Conservation (phyloP, 2,329 filamentous ascomycete genomes). For the Arachnomyces sp. region DNA sequence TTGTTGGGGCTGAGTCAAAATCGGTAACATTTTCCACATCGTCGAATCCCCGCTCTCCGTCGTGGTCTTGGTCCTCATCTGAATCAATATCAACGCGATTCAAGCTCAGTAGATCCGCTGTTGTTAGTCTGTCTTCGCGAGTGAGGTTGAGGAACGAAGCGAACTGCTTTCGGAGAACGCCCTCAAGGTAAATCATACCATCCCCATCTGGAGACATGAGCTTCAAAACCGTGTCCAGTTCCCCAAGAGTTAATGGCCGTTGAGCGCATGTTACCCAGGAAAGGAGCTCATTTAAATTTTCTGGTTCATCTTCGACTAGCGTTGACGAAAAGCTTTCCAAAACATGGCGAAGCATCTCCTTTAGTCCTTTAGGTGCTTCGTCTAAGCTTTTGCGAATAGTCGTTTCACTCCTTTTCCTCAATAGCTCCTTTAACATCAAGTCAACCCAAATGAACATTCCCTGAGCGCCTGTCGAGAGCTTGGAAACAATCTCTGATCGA, state of each 20-base stretch:
- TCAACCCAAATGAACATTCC: slow-evolving; percentile 46
- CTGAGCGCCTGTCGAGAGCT: slow-evolving; percentile 37
- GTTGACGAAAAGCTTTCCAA: slow-evolving; percentile 30
- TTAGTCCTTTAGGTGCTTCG: slow-evolving; percentile 40
- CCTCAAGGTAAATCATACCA: slow-evolving; percentile 27
- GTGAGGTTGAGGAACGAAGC: slow-evolving; percentile 42
- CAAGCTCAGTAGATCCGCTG: slow-evolving; percentile 13
- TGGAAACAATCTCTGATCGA: slow-evolving; percentile 30
- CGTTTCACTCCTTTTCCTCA: slow-evolving; percentile 22
- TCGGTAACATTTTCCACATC: slow-evolving; percentile 9
- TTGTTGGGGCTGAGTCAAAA: slow-evolving; percentile 14
- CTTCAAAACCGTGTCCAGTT: slow-evolving; percentile 39
- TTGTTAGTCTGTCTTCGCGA: slow-evolving; percentile 33
- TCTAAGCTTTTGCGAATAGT: slow-evolving; percentile 38
- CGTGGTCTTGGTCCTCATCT: slow-evolving; percentile 9
- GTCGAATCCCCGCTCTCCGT: slow-evolving; percentile 5
- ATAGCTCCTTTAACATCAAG: slow-evolving; percentile 45
- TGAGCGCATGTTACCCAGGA: slow-evolving; percentile 42
- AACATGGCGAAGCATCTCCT: slow-evolving; percentile 37
- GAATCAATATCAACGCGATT: slow-evolving; percentile 2
- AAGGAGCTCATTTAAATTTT: slow-evolving; percentile 42
- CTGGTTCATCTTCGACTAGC: slow-evolving; percentile 25
- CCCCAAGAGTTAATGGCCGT: slow-evolving; percentile 37
- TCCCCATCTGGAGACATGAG: slow-evolving; percentile 35
- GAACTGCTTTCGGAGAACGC: slow-evolving; percentile 39